Evolutionary conservation across 2,329 filamentous ascomycete species (phyloP), one percentile per base, ranked within the genome.

Genomic region (Emergomyces africanus): DNA sequence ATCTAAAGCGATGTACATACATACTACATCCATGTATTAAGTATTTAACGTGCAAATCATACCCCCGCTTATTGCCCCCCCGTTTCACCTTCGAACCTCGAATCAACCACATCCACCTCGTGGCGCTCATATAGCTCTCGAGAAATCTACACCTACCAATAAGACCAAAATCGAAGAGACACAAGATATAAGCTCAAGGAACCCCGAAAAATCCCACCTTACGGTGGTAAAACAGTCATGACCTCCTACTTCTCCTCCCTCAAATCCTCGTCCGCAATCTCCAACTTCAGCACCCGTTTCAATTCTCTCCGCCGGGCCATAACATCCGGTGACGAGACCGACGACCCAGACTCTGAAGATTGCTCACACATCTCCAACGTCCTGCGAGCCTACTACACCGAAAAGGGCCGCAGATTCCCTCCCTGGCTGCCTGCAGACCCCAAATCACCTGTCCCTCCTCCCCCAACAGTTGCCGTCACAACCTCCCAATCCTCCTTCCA

Each of bases 321-420:
- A 64, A 71, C 71, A 33, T 67, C 71, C 12, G 71, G 72, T 61
- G 72, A 75, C 59, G 73, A 75, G 62, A 68, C 66, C 42, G 74
- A 75, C 63, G 74, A 75, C 65, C 73, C 75, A 1, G 75, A 77
- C 46, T 71, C 76, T 62, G 76, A 95, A 74, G 91, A 97, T 76
- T 90, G 95, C 76, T 95, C 90, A 2, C 90, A 97, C 77, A 88
- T 97, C 68, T 95, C 89, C 75, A 89, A 94, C 67, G 90, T 95
- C 41, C 83, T 99, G 30, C 88, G 94, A 67, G 87, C 85, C 66
- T 96, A 97, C 80, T 97, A 99, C 79, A 83, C 79, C 57, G 91
- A 97, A 72, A 94, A 95, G 70, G 88, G 87, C 65, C 85, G 86
- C 25, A 80, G 84, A 1, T 88, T 91, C 63, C 94, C 94, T 0